These are phyloP conservation scores for Lactifluus echinatus DNA, from an alignment of 768 basidiomycete genomes.

Conservation along the genomic window DNA sequence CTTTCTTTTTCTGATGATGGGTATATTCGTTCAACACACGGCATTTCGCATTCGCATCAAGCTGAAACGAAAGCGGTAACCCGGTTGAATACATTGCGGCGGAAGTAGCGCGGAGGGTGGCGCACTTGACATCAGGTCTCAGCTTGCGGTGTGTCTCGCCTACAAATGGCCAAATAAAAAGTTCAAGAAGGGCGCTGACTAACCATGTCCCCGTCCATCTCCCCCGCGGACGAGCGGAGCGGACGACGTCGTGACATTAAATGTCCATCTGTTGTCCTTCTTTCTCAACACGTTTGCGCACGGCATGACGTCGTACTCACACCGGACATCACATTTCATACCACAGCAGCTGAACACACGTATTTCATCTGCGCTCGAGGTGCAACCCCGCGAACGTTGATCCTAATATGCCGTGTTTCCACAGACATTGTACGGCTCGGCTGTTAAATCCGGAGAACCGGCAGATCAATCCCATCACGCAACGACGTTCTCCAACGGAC, in stretches of 20 bases:
- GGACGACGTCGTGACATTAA: no score
- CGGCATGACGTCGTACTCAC: not conserved
- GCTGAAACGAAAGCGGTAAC: not conserved
- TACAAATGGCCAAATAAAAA: conserved; percentile 3
- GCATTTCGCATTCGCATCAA: not conserved
- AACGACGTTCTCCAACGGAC: no score
- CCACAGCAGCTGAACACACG: conserved; percentile 8
- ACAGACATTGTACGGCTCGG: not conserved
- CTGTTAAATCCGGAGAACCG: no score
- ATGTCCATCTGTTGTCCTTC: no score
- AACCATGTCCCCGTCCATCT: no score
- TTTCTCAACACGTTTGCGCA: conserved; percentile 6
- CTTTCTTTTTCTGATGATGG: conserved; percentile 1
- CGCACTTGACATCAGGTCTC: conserved; percentile 10
- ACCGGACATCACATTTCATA: conserved; percentile 19
- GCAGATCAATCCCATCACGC: no score
- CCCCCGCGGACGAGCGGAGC: no score
- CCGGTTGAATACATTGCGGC: not conserved
- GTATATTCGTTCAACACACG: conserved; percentile 7
- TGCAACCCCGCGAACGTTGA: not conserved
- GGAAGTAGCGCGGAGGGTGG: not conserved
- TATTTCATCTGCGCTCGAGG: conserved; percentile 1
- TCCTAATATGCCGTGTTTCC: not conserved
- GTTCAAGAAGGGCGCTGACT: not conserved
- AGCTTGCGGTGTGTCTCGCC: not conserved